Percentiles rank a stretch among this genome's conserved stretches.
phyloP scores from a whole-genome alignment of 2,329 filamentous ascomycete genomes.

The Fusarium sp. region DNA sequence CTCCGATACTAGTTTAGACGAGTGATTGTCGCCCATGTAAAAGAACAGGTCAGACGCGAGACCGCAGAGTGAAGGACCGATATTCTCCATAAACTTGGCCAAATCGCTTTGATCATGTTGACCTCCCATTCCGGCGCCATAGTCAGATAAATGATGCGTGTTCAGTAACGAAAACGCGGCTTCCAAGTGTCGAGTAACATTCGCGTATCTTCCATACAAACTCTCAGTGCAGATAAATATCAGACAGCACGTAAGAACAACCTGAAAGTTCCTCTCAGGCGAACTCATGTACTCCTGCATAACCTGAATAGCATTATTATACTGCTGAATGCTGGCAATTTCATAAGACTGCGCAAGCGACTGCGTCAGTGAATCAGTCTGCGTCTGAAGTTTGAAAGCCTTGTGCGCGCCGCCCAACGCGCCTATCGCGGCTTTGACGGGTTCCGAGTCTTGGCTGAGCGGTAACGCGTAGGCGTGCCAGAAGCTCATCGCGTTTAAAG shows the following conservation, averaged over 20 bases:
- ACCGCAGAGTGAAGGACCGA: slow-evolving; percentile 4
- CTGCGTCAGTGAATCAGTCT: neutral
- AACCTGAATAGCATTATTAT: slow-evolving; percentile 9
- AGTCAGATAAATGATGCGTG: neutral
- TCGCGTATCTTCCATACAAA: neutral
- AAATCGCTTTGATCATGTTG: neutral
- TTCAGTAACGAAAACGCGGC: neutral
- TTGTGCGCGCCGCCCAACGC: slow-evolving; percentile 24
- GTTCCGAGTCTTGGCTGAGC: neutral
- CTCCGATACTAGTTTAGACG: slow-evolving; percentile 3
- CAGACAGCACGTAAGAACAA: slow-evolving; percentile 18
- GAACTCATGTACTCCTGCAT: slow-evolving; percentile 16
- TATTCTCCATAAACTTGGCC: slow-evolving; percentile 14
- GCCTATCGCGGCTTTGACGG: slow-evolving; percentile 4
- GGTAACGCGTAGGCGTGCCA: slow-evolving; percentile 17
- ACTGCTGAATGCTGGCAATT: slow-evolving; percentile 4
- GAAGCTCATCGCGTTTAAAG: neutral
- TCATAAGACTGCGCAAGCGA: slow-evolving; percentile 14
- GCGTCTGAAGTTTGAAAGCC: slow-evolving; percentile 7
- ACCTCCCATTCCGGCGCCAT: fast-evolving
- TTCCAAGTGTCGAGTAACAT: slow-evolving; percentile 13
- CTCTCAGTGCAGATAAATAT: slow-evolving; percentile 27
- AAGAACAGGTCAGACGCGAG: slow-evolving; percentile 14
- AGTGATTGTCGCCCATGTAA: neutral
- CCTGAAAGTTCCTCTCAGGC: neutral